phyloP scores from a whole-genome alignment of 202 grass and related monocot species.

The Sporobolus alterniflorus region DNA sequence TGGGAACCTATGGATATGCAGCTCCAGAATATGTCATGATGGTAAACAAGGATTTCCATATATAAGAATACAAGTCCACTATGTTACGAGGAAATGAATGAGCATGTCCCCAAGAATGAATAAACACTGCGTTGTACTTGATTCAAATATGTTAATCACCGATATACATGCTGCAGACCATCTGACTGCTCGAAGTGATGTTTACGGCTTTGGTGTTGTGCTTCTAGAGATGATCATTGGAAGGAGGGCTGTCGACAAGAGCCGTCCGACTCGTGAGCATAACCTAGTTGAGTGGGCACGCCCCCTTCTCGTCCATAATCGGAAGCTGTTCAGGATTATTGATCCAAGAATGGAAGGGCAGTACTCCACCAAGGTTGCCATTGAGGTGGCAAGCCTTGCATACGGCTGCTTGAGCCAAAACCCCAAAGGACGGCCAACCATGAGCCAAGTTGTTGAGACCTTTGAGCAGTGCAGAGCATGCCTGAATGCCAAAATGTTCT shows the following conservation, averaged over 20 bases:
- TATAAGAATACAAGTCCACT: neutral
- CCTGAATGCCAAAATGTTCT: slow-evolving; percentile 78
- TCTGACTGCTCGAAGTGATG: slow-evolving; percentile 90
- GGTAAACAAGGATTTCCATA: slow-evolving; percentile 49
- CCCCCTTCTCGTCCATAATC: slow-evolving; percentile 82
- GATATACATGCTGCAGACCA: slow-evolving; percentile 63
- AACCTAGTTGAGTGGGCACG: slow-evolving; percentile 97
- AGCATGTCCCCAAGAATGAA: slow-evolving; percentile 29
- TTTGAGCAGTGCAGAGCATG: slow-evolving; percentile 75
- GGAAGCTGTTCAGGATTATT: slow-evolving; percentile 93
- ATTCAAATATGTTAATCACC: slow-evolving; percentile 6
- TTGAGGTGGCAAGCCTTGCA: slow-evolving; percentile 72
- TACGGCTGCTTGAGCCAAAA: slow-evolving; percentile 90
- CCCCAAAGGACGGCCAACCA: slow-evolving; percentile 84
- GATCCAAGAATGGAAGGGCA: slow-evolving; percentile 99
- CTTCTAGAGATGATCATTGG: slow-evolving; percentile 97
- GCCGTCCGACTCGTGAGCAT: slow-evolving; percentile 78
- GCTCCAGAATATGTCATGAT: slow-evolving; percentile 99
- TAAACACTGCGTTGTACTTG: neutral
- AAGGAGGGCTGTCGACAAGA: slow-evolving; percentile 95
- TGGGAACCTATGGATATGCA: slow-evolving; percentile 96
- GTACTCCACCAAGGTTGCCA: slow-evolving; percentile 82
- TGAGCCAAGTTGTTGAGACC: slow-evolving; percentile 77
- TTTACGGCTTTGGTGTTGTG: slow-evolving; percentile 96
- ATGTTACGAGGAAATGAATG: slow-evolving; percentile 7